phyloP scores from a whole-genome alignment of 441 rosid genomes.

The Jatropha multifida region DNA sequence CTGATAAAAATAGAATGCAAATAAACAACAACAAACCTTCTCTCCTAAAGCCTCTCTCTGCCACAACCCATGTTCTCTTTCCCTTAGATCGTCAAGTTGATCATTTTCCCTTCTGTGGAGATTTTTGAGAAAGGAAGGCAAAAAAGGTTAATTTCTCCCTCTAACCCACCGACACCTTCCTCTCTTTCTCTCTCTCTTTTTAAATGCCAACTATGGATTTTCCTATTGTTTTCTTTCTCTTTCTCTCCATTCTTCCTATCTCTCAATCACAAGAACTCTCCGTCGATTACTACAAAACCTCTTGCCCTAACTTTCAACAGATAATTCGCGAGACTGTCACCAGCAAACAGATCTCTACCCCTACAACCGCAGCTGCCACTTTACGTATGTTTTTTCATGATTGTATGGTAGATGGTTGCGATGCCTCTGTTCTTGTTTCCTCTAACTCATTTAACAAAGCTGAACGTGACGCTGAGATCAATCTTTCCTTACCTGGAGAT shows the following conservation, averaged over 20 bases:
- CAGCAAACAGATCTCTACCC: slow-evolving; percentile 50
- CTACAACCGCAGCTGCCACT: slow-evolving; percentile 72
- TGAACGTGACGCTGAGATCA: slow-evolving; percentile 59
- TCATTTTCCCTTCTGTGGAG: background rate
- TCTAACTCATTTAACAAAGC: slow-evolving; percentile 60
- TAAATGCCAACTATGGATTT: slow-evolving; percentile 17
- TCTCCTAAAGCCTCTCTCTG: slow-evolving; percentile 23
- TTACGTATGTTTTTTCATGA: slow-evolving; percentile 78
- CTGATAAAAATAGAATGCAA: background rate
- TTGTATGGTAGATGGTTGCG: slow-evolving; percentile 78
- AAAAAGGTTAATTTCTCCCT: background rate
- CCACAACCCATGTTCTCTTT: slow-evolving; percentile 14
- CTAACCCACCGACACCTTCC: background rate
- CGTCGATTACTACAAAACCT: slow-evolving; percentile 46
- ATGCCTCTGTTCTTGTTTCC: slow-evolving; percentile 56
- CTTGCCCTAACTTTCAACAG: slow-evolving; percentile 57
- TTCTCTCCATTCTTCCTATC: slow-evolving; percentile 12
- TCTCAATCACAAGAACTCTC: slow-evolving; percentile 33
- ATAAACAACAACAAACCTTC: background rate
- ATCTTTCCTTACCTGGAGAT: slow-evolving; percentile 69
- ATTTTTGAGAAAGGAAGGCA: slow-evolving; percentile 6
- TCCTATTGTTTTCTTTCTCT: slow-evolving; percentile 9
- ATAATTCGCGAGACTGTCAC: slow-evolving; percentile 42
- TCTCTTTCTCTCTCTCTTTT: background rate
- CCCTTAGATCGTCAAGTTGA: background rate